Evolutionary conservation across 2,329 filamentous ascomycete species (phyloP), one percentile per base, ranked within the genome.

Genomic region (Anthostomella pinea): DNA sequence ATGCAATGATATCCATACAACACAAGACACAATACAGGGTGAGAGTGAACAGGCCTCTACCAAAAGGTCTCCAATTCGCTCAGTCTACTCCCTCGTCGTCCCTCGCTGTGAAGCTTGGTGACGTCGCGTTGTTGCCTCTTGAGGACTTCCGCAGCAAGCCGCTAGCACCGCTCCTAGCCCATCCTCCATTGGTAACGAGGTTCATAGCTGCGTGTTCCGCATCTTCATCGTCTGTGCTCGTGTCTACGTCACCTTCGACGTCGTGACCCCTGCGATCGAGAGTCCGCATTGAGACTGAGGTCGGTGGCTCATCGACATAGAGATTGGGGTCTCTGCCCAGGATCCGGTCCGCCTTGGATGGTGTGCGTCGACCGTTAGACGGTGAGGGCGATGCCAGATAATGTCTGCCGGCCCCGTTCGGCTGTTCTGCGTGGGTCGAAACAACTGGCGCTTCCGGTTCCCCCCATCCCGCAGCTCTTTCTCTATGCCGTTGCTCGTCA

Each of bases 401-500:
- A 26, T 66, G 62, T 23, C 63, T 53, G 5, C 57, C 57, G 4
- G 60, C 57, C 4, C 57, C 55, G 11, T 35, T 45, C 5, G 52
- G 43, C 9, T 49, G 56, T 9, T 47, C 45, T 9, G 43, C 35
- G 27, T 41, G 48, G 6, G 41, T 38, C 37, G 43, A 51, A 46
- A 47, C 39, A 5, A 35, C 30, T 3, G 43, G 45, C 8, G 54
- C 61, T 6, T 61, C 65, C 7, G 55, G 53, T 15, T 50, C 55
- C 21, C 83, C 83, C 82, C 83, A 87, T 21, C 83, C 83, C 10
- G 83, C 82, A 18, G 70, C 75, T 13, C 75, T 65, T 59, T 88
- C 84, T 37, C 83, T 68, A 41, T 72, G 68, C 31, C 74, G 70
- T 56, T 87, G 83, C 32, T 75, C 68, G 35, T 77, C 69, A 29